Base-by-base conservation (phyloP, 2,329 filamentous ascomycete species). In the Xylariaceae sp. region DNA sequence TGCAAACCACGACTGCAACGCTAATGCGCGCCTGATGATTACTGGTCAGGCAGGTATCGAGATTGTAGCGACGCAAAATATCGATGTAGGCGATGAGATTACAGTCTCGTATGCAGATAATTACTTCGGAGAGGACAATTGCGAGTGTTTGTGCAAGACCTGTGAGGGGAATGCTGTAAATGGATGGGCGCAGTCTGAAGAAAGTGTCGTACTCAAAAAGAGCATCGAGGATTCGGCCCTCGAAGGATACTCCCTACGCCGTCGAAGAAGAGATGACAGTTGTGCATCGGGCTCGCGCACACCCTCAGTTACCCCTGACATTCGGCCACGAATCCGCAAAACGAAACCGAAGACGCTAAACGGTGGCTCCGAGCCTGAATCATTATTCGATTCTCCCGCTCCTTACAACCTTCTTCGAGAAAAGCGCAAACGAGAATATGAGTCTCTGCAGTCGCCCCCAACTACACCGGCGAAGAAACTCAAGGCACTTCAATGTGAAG, bases 41-140 rank as follows among this genome's bases (percentile, higher is more conserved):
- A 88, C 85, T 29, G 91, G 92, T 39, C 84, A 87, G 51, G 86
- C 92, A 53, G 91, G 91, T 29, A 97, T 99, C 76, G 89, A 95
- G 67, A 92, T 99, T 51, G 84, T 96, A 43, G 91, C 94, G 2
- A 84, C 86, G 27, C 85, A 86, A 61, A 82, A 92, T 53, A 97
- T 99, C 57, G 83, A 88, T 9, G 78, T 88, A 1, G 94, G 92
- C 3, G 92, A 99, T 56, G 94, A 99, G 71, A 96, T 99, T 55
- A 99, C 94, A 0, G 94, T 99, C 0, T 93, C 88, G 0, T 99
- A 99, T 66, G 92, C 93, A 20, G 92, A 96, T 15, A 92, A 91
- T 68, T 99, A 99, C 71, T 99, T 99, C 74, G 94, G 94, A 2
- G 87, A 91, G 37, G 85, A 92, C 69, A 99, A 99, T 63, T 92